Base-by-base conservation (phyloP, 768 basidiomycete genomes). In the Rhodosporidiobolus odoratus region DNA sequence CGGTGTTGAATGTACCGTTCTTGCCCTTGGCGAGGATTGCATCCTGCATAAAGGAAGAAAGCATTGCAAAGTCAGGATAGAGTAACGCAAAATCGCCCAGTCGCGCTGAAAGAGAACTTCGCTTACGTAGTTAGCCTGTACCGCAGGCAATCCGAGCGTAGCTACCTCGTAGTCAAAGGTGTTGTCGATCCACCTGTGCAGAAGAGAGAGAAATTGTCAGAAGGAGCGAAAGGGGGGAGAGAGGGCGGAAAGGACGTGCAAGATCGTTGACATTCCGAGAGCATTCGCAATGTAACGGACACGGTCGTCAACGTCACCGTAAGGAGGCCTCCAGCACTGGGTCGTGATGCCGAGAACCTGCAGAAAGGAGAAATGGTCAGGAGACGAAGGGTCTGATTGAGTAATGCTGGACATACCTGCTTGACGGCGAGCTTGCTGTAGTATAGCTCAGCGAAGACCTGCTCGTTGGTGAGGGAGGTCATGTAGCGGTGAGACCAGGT, bases 381-480 rank as follows among this genome's bases (percentile, higher is more conserved):
- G n/a, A n/a, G n/a, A n/a, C n/a, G n/a, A n/a, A n/a, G n/a, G n/a
- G n/a, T n/a, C n/a, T n/a, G n/a, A n/a, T n/a, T n/a, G n/a, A n/a
- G n/a, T n/a, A n/a, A n/a, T 67, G 50, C 45, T 66, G 60, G 62
- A 75, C 25, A 63, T n/a, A 40, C 64, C n/a, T 62, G 77, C 70
- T 74, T 65, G 63, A 68, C 68, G 41, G 71, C 47, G 35, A 69
- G 58, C 34, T 59, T 63, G 23, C 65, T 59, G 68, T 71, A 73
- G 57, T 65, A 75, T 2, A 82, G 75, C 75, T 82, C 82, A 57
- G 77, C 78, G 40, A 83, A 72, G 40, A 81, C 76, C 37, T 79
- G 74, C 66, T 80, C 81, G 76, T 83, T 81, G 27, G 80, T 79
- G 15, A 81, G 68, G 41, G 80, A 79, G 47, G 82, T 82, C 65